Conservation (phyloP, 192 early-diverging fungal genomes). For the Coemansia sp. region DNA sequence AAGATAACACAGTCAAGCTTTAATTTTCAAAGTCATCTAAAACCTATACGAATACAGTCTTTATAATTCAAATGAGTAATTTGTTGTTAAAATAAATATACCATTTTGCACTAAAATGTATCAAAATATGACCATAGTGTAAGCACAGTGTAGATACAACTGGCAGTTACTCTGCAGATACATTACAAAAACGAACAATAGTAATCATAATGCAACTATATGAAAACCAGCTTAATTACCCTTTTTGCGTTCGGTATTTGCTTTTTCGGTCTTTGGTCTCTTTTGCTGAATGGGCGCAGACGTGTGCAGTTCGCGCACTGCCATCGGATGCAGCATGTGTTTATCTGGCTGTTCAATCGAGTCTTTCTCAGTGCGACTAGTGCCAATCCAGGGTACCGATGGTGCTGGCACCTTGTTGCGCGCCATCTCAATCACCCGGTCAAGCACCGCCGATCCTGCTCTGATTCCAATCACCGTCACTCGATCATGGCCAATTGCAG, state of each 20-base stretch:
- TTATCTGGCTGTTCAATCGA: background rate
- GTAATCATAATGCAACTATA: no score
- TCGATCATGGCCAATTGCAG: slow-evolving; percentile 23
- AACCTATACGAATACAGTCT: no score
- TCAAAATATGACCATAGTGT: no score
- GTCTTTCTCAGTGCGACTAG: background rate
- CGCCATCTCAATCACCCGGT: slow-evolving; percentile 28
- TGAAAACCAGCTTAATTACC: no score
- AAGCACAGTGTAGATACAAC: no score
- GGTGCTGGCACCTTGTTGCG: slow-evolving; percentile 10
- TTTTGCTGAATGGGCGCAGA: slow-evolving; percentile 27
- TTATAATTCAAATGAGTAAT: no score
- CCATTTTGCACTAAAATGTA: no score
- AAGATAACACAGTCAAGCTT: no score
- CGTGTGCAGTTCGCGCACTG: slow-evolving; percentile 38
- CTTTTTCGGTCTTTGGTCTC: background rate
- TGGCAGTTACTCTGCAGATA: no score
- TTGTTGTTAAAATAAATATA: no score
- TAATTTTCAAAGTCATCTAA: no score
- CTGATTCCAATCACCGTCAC: slow-evolving; percentile 41
- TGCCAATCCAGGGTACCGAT: slow-evolving; percentile 37
- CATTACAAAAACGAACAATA: no score
- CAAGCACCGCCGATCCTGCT: slow-evolving; percentile 22
- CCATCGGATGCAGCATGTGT: slow-evolving; percentile 18
- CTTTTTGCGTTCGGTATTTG: background rate